phyloP scores from a whole-genome alignment of 176 grass and related monocot species.

The Triticum turgidum region DNA sequence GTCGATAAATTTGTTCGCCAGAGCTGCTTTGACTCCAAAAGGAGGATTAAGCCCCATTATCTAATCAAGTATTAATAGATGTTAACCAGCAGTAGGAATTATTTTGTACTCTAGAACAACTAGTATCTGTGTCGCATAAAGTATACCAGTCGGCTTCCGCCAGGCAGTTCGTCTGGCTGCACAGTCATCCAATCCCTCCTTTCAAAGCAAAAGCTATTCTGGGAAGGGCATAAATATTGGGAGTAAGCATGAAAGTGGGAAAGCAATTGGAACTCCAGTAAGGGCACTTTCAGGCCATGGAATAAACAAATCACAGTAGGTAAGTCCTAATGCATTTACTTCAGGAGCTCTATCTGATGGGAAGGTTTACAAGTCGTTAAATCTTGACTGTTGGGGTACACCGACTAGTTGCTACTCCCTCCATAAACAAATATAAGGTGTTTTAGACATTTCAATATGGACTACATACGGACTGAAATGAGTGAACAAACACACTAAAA shows the following conservation, averaged over 20 bases:
- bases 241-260: not conserved
- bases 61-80: constrained; percentile 45
- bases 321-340: not conserved
- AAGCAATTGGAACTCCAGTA: not conserved
- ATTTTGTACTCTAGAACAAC: not conserved
- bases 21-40: constrained; percentile 86
- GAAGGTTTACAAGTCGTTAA: not conserved
- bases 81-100: constrained; percentile 18
- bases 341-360: constrained; percentile 12
- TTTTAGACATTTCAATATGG: too few species aligned
- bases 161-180: constrained; percentile 57
- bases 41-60: constrained; percentile 99
- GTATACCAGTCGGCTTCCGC: constrained; percentile 70
- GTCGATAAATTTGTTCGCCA: constrained; percentile 98
- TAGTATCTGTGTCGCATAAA: constrained; percentile 12
- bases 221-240: constrained; percentile 27
- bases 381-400: not conserved
- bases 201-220: constrained; percentile 88
- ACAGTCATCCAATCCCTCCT: constrained; percentile 95
- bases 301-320: constrained; percentile 7
- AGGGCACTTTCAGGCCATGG: not conserved
- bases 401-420: not conserved
- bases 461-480: too few species aligned
- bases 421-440: too few species aligned
- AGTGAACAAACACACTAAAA: too few species aligned